Evolutionary conservation across 352 stramenopile genomes (phyloP).

Genomic region (Phytophthora palmivora): DNA sequence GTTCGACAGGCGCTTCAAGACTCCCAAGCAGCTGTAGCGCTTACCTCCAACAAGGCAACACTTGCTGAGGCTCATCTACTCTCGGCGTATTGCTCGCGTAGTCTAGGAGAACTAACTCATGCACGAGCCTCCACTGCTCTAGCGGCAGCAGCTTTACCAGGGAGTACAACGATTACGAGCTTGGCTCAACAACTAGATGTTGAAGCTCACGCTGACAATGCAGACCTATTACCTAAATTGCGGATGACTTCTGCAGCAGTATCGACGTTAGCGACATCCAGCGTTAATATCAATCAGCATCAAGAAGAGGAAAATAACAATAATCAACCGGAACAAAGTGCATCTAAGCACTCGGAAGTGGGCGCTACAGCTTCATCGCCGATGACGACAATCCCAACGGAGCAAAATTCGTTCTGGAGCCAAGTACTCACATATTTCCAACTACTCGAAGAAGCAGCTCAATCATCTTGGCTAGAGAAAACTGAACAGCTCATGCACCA

Average conservation of each 20-base stretch:
- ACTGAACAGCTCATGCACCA: conserved; percentile 63
- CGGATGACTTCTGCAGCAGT: conserved; percentile 19
- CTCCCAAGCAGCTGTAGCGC: conserved; percentile 33
- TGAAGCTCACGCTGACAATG: conserved; percentile 25
- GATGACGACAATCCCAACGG: not conserved
- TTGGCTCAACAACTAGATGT: conserved; percentile 45
- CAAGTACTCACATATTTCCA: conserved; percentile 31
- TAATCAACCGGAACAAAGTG: conserved; percentile 22
- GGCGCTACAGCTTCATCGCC: not conserved
- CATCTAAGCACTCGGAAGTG: not conserved
- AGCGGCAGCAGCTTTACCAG: conserved; percentile 35
- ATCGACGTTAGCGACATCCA: conserved; percentile 4
- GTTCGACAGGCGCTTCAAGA: conserved; percentile 60
- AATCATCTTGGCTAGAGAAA: conserved; percentile 41
- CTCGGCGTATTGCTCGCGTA: conserved; percentile 47
- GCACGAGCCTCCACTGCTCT: conserved; percentile 36
- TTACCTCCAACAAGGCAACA: conserved; percentile 31
- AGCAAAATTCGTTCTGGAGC: conserved; percentile 29
- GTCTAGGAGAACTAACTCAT: conserved; percentile 40
- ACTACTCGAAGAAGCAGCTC: conserved; percentile 32
- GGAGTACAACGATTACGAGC: conserved; percentile 30
- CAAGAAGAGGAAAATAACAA: conserved; percentile 41
- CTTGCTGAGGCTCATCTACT: conserved; percentile 42
- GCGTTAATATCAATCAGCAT: not conserved
- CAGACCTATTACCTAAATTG: conserved; percentile 25